phyloP scores from a whole-genome alignment of 208 protist species.

The Herpetomonas tarakana region DNA sequence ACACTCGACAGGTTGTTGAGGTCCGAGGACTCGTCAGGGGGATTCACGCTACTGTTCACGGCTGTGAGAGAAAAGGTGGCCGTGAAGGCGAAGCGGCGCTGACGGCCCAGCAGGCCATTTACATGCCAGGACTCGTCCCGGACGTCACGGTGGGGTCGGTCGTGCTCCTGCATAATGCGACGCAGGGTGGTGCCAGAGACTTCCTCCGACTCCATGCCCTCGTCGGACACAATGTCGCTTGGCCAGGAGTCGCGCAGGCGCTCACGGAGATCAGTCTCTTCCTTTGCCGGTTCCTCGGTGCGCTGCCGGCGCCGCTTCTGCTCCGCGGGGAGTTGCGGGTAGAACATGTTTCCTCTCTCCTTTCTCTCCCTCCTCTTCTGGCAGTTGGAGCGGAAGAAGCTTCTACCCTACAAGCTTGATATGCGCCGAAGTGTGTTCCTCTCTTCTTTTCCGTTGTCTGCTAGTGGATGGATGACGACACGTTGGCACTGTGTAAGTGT shows the following conservation, averaged over 20 bases:
- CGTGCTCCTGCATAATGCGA: conserved; percentile 28
- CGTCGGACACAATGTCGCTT: conserved; percentile 1
- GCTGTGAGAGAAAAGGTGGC: conserved; percentile 35
- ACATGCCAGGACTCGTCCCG: conserved; percentile 41
- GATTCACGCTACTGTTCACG: conserved; percentile 39
- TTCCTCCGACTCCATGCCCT: not conserved
- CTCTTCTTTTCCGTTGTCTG: no score
- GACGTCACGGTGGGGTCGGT: conserved; percentile 35
- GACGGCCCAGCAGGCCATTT: conserved; percentile 29
- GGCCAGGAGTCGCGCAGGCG: conserved; percentile 39
- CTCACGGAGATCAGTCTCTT: conserved; percentile 24
- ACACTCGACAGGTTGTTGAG: conserved; percentile 25
- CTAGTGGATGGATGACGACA: no score
- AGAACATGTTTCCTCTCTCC: conserved; percentile 13
- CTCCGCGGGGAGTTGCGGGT: not conserved
- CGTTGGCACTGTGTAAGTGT: no score
- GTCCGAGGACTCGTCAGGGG: conserved; percentile 10
- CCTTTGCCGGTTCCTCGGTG: conserved; percentile 20
- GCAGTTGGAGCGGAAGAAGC: no score
- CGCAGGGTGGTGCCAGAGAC: conserved; percentile 20
- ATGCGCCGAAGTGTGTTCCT: no score
- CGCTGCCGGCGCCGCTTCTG: conserved; percentile 17
- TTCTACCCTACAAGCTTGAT: no score
- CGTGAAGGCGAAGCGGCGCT: conserved; percentile 41
- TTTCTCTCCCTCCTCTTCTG: no score